Evolutionary conservation across 495 filamentous ascomycete genomes (phyloP).

Genomic region (Neurospora pannonica): DNA sequence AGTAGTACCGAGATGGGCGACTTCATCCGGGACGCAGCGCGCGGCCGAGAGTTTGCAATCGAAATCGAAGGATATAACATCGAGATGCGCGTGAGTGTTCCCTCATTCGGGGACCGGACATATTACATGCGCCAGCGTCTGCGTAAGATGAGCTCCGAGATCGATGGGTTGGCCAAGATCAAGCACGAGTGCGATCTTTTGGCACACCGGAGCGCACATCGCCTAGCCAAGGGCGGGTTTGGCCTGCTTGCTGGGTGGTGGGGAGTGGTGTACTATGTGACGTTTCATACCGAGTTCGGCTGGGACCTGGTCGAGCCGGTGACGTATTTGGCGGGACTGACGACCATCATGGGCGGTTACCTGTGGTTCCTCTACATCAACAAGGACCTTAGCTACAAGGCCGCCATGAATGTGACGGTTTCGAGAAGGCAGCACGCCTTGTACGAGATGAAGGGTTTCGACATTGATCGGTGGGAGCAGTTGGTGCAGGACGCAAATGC

Average conservation of each 20-base stretch:
- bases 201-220: slow-evolving; percentile 67
- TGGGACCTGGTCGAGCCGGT: slow-evolving; percentile 90
- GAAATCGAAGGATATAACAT: slow-evolving; percentile 63
- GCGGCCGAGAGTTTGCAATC: slow-evolving; percentile 74
- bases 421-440: slow-evolving; percentile 65
- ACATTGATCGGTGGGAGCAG: slow-evolving; percentile 64
- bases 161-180: slow-evolving; percentile 56
- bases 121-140: slow-evolving; percentile 72
- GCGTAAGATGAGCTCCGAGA: slow-evolving; percentile 56
- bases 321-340: slow-evolving; percentile 76
- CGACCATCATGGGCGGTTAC: slow-evolving; percentile 80
- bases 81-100: slow-evolving; percentile 71
- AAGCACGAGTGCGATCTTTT: slow-evolving; percentile 74
- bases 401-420: slow-evolving; percentile 78
- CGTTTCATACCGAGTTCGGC: slow-evolving; percentile 68
- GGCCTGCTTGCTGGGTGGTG: slow-evolving; percentile 65
- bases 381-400: slow-evolving; percentile 76
- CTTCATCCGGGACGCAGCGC: slow-evolving; percentile 86
- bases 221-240: slow-evolving; percentile 73
- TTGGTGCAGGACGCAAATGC: slow-evolving; percentile 75
- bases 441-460: slow-evolving; percentile 66
- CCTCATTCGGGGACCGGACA: slow-evolving; percentile 81
- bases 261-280: slow-evolving; percentile 65
- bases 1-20: slow-evolving; percentile 84
- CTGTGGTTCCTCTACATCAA: slow-evolving; percentile 93